Percentiles rank a stretch among this genome's conserved stretches.
These are phyloP conservation scores for Flaveria sonorensis DNA, from an alignment of 129 eudicot species.

Conservation along the genomic window DNA sequence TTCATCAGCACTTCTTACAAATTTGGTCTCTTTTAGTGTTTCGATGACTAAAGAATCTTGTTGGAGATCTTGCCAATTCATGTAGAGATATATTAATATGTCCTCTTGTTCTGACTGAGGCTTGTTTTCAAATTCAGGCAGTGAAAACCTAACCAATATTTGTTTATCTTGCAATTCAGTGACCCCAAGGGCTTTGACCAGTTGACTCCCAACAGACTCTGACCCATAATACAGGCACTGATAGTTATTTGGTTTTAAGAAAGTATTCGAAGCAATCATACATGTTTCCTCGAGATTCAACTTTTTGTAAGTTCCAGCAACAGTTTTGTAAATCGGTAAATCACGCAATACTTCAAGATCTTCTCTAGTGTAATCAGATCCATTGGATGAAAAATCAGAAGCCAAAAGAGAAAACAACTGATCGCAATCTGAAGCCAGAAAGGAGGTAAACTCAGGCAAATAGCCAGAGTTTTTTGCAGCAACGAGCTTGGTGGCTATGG, in stretches of 20 bases:
- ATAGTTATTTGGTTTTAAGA: slow-evolving; percentile 71
- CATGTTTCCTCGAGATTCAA: slow-evolving; percentile 63
- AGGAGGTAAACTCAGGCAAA: slow-evolving; percentile 67
- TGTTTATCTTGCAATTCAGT: slow-evolving; percentile 78
- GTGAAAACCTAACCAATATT: slow-evolving; percentile 75
- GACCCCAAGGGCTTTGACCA: slow-evolving; percentile 86
- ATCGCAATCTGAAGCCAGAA: slow-evolving; percentile 64
- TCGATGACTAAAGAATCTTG: slow-evolving; percentile 65
- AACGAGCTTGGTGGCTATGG: slow-evolving; percentile 79
- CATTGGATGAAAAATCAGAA: slow-evolving; percentile 63
- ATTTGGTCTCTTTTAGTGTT: slow-evolving; percentile 73
- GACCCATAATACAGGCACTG: slow-evolving; percentile 66
- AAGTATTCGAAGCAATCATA: slow-evolving; percentile 71
- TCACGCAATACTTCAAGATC: slow-evolving; percentile 77
- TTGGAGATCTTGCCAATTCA: slow-evolving; percentile 87
- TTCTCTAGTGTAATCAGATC: slow-evolving; percentile 69
- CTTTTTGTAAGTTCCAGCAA: slow-evolving; percentile 63
- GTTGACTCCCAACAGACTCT: slow-evolving; percentile 51
- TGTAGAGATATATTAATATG: slow-evolving; percentile 67
- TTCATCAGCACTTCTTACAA: slow-evolving; percentile 83
- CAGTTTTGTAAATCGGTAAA: slow-evolving; percentile 84
- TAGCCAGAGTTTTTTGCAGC: slow-evolving; percentile 89
- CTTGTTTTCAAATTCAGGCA: slow-evolving; percentile 84
- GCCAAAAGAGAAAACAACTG: slow-evolving; percentile 69
- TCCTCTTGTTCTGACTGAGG: slow-evolving; percentile 80